Base-by-base conservation (phyloP, 257 asterid genomes). In the Linderniella brevidens region DNA sequence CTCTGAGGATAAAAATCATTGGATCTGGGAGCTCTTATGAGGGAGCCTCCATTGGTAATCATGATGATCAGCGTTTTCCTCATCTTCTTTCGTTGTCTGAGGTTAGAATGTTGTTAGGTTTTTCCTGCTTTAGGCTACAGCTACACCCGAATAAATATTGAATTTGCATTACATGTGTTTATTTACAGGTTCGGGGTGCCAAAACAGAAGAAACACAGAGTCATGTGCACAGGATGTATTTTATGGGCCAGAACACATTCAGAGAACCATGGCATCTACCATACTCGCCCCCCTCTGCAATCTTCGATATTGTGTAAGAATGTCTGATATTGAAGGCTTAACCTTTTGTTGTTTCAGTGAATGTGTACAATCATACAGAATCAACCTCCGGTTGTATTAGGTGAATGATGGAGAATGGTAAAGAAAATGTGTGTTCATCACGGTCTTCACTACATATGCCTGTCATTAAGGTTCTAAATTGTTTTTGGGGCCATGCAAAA, bases 211-310 rank as follows among this genome's bases (percentile, higher is more conserved):
- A 90, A 64, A 85, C 96, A 14, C 94, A 85, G 68, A 85, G 84
- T 64, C 99, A 90, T 36, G 93, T 90, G 57, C 95, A 90, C 60
- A 90, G 99, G 76, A 79, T 90, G 93, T 81, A 82, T 56, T 90
- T 90, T 58, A 63, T 75, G 63, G 94, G 99, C 64, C 82, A 92
- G 50, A 90, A 86, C 63, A 77, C 94, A 15, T 90, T 90, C 69
- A 75, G 92, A 56, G 82, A 82, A 47, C 99, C 99, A 58, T 90
- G 99, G 99, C 83, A 90, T 73, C 93, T 90, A 58, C 94, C 94
- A 57, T 96, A 79, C 62, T 75, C 92, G 46, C 99, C 99, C 40
- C 93, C 99, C 7, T 88, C 79, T 29, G 90, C 85, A 76, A 78
- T 90, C 25, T 71, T 61, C 67, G 96, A 77, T 45, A 80, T 90